phyloP scores from a whole-genome alignment of 2,329 filamentous ascomycete species.

The Colletotrichum liaoningense region DNA sequence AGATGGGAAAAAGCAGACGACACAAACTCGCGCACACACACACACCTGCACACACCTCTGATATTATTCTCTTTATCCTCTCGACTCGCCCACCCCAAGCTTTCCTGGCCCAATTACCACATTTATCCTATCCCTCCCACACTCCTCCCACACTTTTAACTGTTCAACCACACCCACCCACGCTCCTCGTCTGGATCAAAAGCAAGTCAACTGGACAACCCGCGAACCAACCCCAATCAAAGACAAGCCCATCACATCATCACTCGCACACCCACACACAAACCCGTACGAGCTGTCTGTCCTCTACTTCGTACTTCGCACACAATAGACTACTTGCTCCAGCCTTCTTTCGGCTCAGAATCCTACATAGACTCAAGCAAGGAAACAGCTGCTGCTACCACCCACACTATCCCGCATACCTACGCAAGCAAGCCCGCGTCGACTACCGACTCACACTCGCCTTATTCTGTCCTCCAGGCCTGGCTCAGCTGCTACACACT shows the following conservation, averaged over 20 bases:
- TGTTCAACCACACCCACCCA: constrained; percentile 2
- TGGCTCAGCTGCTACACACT: constrained; percentile 17
- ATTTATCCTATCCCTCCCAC: constrained; percentile 19
- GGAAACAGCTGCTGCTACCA: constrained; percentile 27
- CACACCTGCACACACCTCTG: background rate
- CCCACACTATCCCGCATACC: constrained; percentile 18
- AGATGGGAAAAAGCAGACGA: background rate
- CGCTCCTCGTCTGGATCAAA: constrained; percentile 19
- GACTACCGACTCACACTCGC: constrained; percentile 27
- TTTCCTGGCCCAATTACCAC: background rate
- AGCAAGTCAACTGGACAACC: constrained; percentile 30
- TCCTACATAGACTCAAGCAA: constrained; percentile 17
- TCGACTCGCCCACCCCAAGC: constrained; percentile 9
- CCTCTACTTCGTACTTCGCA: background rate
- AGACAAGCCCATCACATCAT: constrained; percentile 35
- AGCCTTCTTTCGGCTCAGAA: constrained; percentile 26
- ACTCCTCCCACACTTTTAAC: constrained; percentile 12
- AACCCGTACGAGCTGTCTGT: constrained; percentile 10
- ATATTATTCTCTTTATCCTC: constrained; percentile 30
- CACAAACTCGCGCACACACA: background rate
- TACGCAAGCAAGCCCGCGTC: constrained; percentile 21
- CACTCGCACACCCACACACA: constrained; percentile 27
- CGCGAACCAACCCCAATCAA: constrained; percentile 21
- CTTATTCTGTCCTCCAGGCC: constrained; percentile 14
- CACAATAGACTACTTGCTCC: background rate